These are phyloP conservation scores for Lycium ferocissimum DNA, from an alignment of 257 asterid genomes.

Conservation along the genomic window DNA sequence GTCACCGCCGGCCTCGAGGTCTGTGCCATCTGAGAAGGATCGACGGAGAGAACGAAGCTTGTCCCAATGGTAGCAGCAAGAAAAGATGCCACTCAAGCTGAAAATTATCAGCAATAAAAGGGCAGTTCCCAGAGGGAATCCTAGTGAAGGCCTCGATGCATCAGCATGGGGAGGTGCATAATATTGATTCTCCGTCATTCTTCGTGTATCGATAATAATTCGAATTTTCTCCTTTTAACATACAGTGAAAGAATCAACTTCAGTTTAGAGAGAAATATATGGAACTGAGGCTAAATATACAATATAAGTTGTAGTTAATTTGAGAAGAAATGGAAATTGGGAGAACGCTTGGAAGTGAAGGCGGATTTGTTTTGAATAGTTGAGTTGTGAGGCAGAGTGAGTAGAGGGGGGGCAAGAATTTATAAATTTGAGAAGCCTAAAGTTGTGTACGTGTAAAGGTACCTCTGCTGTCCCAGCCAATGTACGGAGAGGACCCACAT, in stretches of 20 bases:
- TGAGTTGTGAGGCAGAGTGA: slow-evolving; percentile 31
- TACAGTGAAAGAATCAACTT: not conserved
- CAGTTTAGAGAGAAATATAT: not conserved
- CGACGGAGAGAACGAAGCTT: slow-evolving; percentile 78
- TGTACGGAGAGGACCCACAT: slow-evolving; percentile 61
- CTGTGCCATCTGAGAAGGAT: slow-evolving; percentile 33
- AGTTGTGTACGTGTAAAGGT: slow-evolving; percentile 51
- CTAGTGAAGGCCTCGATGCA: slow-evolving; percentile 81
- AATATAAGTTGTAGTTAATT: not conserved
- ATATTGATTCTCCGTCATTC: slow-evolving; percentile 59
- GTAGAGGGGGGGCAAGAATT: slow-evolving; percentile 35
- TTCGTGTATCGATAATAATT: not conserved
- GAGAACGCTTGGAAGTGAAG: not conserved
- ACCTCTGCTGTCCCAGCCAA: slow-evolving; percentile 45
- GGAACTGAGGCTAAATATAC: not conserved
- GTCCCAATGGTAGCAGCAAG: slow-evolving; percentile 98
- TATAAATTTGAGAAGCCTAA: slow-evolving; percentile 42
- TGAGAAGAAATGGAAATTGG: not conserved
- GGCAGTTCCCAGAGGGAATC: slow-evolving; percentile 95
- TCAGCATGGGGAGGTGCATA: slow-evolving; percentile 49
- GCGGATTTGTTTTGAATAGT: not conserved
- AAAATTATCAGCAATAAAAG: slow-evolving; percentile 74
- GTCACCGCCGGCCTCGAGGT: slow-evolving; percentile 50
- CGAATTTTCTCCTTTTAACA: slow-evolving; percentile 17
- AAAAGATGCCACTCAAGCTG: slow-evolving; percentile 88